phyloP scores from a whole-genome alignment of 2,329 filamentous ascomycete genomes.

The Trichoderma endophyticum region DNA sequence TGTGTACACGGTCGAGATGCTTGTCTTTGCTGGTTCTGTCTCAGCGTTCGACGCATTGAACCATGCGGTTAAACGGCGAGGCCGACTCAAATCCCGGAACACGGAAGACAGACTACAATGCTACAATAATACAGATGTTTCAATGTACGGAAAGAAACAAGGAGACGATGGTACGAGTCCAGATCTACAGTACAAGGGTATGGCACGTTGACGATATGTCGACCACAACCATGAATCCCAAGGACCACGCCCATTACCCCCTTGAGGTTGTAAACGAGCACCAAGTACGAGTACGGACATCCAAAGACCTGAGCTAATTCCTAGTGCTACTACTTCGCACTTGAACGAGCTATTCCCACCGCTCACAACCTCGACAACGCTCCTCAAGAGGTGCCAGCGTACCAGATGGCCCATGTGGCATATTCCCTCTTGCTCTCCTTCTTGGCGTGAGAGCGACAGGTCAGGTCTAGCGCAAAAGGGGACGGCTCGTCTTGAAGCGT shows the following conservation, averaged over 20 bases:
- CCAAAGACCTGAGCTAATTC: background rate
- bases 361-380: background rate
- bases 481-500: background rate
- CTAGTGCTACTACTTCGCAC: background rate
- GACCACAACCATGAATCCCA: background rate
- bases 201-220: background rate
- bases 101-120: background rate
- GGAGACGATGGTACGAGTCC: background rate
- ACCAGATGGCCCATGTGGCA: conserved; percentile 3
- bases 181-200: conserved; percentile 1
- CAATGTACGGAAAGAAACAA: background rate
- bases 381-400: background rate
- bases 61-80: background rate
- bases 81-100: background rate
- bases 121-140: background rate
- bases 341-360: background rate
- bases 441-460: conserved; percentile 8
- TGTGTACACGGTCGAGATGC: background rate
- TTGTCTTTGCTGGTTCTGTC: background rate
- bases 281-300: background rate
- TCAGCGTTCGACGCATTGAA: background rate
- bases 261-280: background rate
- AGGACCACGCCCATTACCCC: background rate
- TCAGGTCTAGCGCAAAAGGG: conserved; percentile 9
- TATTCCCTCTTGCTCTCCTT: background rate